A percentile compares a stretch with the other conserved stretches of the same genome.
These are phyloP conservation scores for Triticum turgidum DNA, from an alignment of 176 grass and related monocot genomes.

Conservation along the genomic window DNA sequence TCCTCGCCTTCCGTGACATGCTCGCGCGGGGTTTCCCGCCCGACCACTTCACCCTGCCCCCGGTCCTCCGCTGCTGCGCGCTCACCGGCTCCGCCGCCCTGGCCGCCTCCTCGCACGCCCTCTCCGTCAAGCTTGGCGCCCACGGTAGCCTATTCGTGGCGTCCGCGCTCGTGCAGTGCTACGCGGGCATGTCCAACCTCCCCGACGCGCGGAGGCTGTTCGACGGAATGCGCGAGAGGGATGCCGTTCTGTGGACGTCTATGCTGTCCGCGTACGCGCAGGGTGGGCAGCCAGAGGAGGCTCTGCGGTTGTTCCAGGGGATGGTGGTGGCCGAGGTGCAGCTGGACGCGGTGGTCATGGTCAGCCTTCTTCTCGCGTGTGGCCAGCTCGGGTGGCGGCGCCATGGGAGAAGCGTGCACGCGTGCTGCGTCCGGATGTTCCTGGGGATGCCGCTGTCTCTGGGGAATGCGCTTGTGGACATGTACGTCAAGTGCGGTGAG, in stretches of 20 bases:
- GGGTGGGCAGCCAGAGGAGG: conserved; percentile 32
- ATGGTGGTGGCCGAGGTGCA: conserved; percentile 38
- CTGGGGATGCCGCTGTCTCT: conserved; percentile 36
- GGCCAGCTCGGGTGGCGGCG: conserved; percentile 53
- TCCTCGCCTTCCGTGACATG: conserved; percentile 56
- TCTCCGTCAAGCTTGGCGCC: conserved; percentile 46
- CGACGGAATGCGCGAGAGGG: conserved; percentile 63
- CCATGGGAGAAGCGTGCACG: conserved; percentile 53
- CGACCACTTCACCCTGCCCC: conserved; percentile 63
- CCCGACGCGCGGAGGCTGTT: conserved; percentile 47
- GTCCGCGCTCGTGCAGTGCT: conserved; percentile 52
- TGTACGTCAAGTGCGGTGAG: conserved; percentile 73
- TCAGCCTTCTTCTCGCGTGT: conserved; percentile 63
- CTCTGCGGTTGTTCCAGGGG: conserved; percentile 48
- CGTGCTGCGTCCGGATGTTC: conserved; percentile 39
- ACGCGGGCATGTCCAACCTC: conserved; percentile 43
- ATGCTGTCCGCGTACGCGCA: conserved; percentile 71
- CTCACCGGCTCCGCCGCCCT: conserved; percentile 23
- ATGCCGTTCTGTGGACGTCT: conserved; percentile 71
- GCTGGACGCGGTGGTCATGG: conserved; percentile 67
- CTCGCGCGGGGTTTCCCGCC: conserved; percentile 25
- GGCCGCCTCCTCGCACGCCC: conserved; percentile 45
- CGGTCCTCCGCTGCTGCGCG: conserved; percentile 58
- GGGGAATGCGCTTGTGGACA: conserved; percentile 66
- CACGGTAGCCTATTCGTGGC: conserved; percentile 53